Evolutionary conservation across 176 grass and related monocot genomes (phyloP), one percentile per base, ranked within the genome.

Genomic region (Secale cereale): DNA sequence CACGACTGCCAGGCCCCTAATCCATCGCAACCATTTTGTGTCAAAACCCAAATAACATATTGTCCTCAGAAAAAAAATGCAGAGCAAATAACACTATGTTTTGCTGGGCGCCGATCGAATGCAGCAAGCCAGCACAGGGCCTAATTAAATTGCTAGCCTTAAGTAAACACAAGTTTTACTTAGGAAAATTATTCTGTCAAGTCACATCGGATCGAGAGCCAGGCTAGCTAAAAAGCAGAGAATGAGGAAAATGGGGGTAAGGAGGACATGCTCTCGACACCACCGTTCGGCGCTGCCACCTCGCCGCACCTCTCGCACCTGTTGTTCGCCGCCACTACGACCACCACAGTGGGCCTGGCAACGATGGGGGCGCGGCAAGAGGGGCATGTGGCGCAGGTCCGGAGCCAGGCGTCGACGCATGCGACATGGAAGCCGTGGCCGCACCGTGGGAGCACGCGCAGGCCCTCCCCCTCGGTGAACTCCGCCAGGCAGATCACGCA

Each of bases 391-490:
- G 37, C 69, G 10, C 69, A 5, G 1, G n/a, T 72, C n/a, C 77
- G 92, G 10, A 94, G 78, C 92, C 92, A 94, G 71, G 76, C 87
- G 85, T 94, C 92, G 31, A 94, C 78, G 65, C 90, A 94, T 17
- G 48, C 77, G 3, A 83, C 87, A 65, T 94, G 92, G 71, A 94
- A 94, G 45, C 46, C 65, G 37, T 92, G 92, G 46, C 78, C 87
- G 74, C 92, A 92, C 50, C 54, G 70, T 59, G 92, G 92, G 78
- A 94, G 81, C 85, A 87, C 89, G 73, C 92, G 87, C 11, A 94
- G 2, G 6, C 6, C 3, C 22, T 43, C 36, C n/a, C 69, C 69
- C 0, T 72, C 12, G 0, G 2, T 3, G 37, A 72, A 72, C 69
- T 16, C 69, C 0, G n/a, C 37, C 36, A 43, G 37, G 11, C 69